These are phyloP conservation scores for Pezicula carpinea DNA, from an alignment of 2,329 filamentous ascomycete species.

Conservation along the genomic window DNA sequence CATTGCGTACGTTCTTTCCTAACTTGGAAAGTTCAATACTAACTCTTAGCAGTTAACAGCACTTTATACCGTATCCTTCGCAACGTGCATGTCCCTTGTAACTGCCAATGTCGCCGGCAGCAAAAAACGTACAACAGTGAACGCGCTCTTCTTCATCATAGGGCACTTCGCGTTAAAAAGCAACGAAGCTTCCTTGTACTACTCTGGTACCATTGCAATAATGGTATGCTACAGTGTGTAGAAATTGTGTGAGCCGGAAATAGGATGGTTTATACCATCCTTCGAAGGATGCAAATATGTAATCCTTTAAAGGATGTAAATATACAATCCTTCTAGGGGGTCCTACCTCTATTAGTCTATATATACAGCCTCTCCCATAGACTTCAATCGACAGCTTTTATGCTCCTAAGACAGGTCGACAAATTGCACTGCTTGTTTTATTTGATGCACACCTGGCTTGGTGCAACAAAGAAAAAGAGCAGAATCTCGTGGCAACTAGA, in stretches of 20 bases:
- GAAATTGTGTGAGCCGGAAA: too few relatives aligned
- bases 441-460: too few relatives aligned
- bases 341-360: too few relatives aligned
- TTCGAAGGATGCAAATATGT: too few relatives aligned
- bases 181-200: conserved; percentile 51
- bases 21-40: background rate
- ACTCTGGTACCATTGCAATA: conserved; percentile 18
- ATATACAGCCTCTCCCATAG: too few relatives aligned
- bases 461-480: background rate
- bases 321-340: too few relatives aligned
- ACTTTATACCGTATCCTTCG: background rate
- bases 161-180: conserved; percentile 56
- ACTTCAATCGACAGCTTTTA: too few relatives aligned
- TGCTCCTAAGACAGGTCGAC: too few relatives aligned
- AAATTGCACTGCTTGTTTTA: too few relatives aligned
- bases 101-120: conserved; percentile 57
- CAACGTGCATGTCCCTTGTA: conserved; percentile 22
- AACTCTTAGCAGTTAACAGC: background rate
- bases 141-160: conserved; percentile 61
- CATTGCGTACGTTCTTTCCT: background rate
- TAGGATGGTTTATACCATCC: too few relatives aligned
- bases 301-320: too few relatives aligned
- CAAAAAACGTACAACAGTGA: conserved; percentile 58
- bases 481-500: background rate
- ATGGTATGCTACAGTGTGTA: too few relatives aligned